Percentiles rank a stretch among this genome's conserved stretches.
Evolutionary conservation across 805 yeast genomes (phyloP).

Genomic region (Cyberlindnera maritima): DNA sequence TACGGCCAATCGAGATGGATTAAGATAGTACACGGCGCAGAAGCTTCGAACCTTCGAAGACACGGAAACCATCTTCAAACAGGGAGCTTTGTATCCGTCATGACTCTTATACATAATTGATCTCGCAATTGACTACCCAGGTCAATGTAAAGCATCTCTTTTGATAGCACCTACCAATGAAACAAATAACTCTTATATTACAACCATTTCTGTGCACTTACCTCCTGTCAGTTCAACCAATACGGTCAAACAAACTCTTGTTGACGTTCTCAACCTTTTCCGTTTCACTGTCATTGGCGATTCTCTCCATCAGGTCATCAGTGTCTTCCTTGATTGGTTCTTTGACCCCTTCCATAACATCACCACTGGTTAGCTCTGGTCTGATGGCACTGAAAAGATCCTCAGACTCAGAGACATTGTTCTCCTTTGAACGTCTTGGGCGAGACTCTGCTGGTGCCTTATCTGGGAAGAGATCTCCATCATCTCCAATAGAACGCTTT

Average conservation of each 20-base stretch:
- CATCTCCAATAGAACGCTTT: constrained; percentile 10
- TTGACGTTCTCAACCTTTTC: neutral
- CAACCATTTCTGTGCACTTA: neutral
- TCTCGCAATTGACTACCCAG: no score
- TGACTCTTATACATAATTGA: no score
- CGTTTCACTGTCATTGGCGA: neutral
- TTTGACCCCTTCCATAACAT: neutral
- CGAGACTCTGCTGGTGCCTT: constrained; percentile 1
- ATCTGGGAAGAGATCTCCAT: constrained; percentile 24
- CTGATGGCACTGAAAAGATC: constrained; percentile 4
- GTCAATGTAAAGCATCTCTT: no score
- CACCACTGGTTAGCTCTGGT: neutral
- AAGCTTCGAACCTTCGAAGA: no score
- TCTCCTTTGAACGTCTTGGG: neutral
- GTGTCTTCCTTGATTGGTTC: neutral
- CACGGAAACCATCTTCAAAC: no score
- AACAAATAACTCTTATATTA: neutral
- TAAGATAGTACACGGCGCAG: no score
- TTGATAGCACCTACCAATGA: no score
- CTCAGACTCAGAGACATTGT: neutral
- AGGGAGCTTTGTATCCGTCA: no score
- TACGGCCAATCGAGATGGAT: no score
- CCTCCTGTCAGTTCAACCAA: neutral
- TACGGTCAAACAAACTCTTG: neutral
- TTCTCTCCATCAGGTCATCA: neutral